Base-by-base conservation (phyloP, 164 flowering plant genomes). In the Hamamelis virginiana region DNA sequence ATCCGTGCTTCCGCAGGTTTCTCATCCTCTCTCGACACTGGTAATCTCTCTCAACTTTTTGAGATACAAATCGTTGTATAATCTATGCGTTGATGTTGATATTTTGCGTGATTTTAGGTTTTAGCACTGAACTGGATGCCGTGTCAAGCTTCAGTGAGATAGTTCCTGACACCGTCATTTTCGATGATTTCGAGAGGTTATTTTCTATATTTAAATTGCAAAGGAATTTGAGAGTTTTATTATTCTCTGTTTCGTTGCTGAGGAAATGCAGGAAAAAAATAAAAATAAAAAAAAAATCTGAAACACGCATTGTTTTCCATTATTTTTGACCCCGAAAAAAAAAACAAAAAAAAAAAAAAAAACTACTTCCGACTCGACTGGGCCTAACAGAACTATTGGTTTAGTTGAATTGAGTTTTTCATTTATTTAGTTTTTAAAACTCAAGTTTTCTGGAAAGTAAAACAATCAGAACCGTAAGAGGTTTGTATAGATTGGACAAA, bases 161-260 rank as follows among this genome's bases (percentile, higher is more conserved):
- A 68, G 98, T 93, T 46, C 99, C 99, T 0, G 99, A 93, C 68
- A 96, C 98, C 41, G 97, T 93, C 71, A 72, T 96, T 61, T 96
- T 96, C 68, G 97, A 93, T 74, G 99, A 96, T 76, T 93, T 96
- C 72, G 89, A 96, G 73, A 86, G 79, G 99, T 92, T 61, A 21
- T 0, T 1, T 22, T 76, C 5, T 48, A 50, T 57, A 23, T 11
- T 62, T 46, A 23, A 13, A 3, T 27, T 28, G 9, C n/a, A 8
- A 65, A n/a, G n/a, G 10, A 25, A 51, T 53, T n/a, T 65, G 38
- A 15, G 21, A 23, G 3, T 55, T 43, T 67, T 22, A 5, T 38
- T 66, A 9, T 67, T 14, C 19, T 21, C 9, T 56, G 38, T 56
- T 67, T 67, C 33, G 25, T 56, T 61, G 25, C 64, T 61, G 18